Conservation (phyloP, 2,329 filamentous ascomycete species). For the Stagonosporopsis tanaceti region DNA sequence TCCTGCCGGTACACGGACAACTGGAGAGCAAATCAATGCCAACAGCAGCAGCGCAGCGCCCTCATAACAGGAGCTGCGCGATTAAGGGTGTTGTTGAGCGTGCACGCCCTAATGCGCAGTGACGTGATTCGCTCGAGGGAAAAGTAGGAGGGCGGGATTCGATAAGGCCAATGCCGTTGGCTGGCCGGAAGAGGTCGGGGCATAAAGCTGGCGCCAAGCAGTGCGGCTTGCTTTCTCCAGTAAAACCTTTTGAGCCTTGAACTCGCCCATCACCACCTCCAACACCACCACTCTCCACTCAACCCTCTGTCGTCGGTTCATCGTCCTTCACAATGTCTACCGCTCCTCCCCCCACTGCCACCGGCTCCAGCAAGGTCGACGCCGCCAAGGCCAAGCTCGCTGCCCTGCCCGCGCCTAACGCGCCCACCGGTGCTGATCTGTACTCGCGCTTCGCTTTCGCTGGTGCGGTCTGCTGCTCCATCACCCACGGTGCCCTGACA, state of each 20-base stretch:
- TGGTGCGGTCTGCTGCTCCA: conserved; percentile 95
- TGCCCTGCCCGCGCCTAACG: conserved; percentile 56
- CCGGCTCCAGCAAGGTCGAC: conserved; percentile 62
- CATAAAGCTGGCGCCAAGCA: conserved; percentile 17
- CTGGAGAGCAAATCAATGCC: neutral
- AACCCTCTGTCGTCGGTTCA: conserved; percentile 25
- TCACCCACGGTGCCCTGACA: conserved; percentile 96
- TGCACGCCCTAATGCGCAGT: conserved; percentile 15
- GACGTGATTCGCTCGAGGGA: conserved; percentile 16
- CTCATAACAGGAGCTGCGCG: conserved; percentile 5
- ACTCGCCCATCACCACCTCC: conserved; percentile 24
- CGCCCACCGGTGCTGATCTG: conserved; percentile 72
- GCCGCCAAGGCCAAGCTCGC: conserved; percentile 58
- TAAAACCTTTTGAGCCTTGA: conserved; percentile 15
- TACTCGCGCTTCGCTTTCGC: conserved; percentile 98
- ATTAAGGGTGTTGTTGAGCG: conserved; percentile 21
- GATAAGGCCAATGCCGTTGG: conserved; percentile 16
- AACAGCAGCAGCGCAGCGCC: neutral
- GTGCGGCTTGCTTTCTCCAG: conserved; percentile 28
- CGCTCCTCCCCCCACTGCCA: conserved; percentile 55
- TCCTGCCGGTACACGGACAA: neutral
- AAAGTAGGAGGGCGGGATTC: conserved; percentile 16
- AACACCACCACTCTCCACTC: conserved; percentile 38
- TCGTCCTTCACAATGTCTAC: conserved; percentile 38
- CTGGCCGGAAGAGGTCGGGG: conserved; percentile 11